Conservation (phyloP, 768 basidiomycete genomes). For the Suillus alpinus region DNA sequence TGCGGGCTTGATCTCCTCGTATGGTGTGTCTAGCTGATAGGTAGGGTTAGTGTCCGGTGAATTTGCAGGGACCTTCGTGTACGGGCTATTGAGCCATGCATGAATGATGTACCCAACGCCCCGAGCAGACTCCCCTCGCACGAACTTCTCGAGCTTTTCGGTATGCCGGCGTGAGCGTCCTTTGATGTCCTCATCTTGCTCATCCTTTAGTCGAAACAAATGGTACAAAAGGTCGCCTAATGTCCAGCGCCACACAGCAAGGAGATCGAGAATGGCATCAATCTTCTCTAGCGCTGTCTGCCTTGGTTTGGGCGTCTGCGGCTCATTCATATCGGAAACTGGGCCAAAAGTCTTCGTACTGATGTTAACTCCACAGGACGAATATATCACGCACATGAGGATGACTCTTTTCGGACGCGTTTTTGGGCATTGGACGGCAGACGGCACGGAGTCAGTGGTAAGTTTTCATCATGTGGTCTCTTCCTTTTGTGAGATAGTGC, state of each 20-base stretch:
- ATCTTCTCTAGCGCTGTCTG: neutral
- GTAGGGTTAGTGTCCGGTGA: neutral
- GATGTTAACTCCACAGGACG: no score
- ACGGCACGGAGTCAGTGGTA: no score
- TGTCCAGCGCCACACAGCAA: neutral
- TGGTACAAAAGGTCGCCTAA: conserved; percentile 10
- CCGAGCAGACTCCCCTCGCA: neutral
- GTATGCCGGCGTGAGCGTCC: conserved; percentile 1
- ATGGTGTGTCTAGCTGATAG: neutral
- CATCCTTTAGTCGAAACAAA: conserved; percentile 5
- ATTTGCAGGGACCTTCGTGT: neutral
- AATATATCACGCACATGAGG: no score
- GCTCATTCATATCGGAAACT: no score
- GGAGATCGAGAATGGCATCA: neutral
- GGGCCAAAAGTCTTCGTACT: no score
- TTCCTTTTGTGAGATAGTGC: no score
- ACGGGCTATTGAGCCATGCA: conserved; percentile 2
- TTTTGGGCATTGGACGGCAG: no score
- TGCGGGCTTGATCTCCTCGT: neutral
- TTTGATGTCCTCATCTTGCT: conserved; percentile 5
- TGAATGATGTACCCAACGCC: neutral
- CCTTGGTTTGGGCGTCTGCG: no score
- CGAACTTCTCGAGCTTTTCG: neutral
- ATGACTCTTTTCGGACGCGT: no score
- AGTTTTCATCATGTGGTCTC: no score